phyloP scores from a whole-genome alignment of 345 rosid species.

The Salix viminalis region DNA sequence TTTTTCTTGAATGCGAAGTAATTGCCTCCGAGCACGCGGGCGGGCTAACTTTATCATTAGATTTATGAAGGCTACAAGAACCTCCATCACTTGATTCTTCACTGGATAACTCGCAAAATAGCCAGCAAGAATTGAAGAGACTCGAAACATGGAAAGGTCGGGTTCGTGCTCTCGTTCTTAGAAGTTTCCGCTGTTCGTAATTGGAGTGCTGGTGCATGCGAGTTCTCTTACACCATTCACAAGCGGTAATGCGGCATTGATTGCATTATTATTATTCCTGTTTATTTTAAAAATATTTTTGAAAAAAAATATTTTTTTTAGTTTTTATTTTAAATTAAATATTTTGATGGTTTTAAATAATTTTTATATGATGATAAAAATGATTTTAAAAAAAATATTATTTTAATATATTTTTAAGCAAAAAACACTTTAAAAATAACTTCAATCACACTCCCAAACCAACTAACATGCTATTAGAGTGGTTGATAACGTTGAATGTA shows the following conservation, averaged over 20 bases:
- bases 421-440: fast-evolving
- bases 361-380: too few relatives aligned
- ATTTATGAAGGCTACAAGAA: not conserved
- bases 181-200: not conserved
- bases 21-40: too few relatives aligned
- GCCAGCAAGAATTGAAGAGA: not conserved
- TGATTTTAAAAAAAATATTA: too few relatives aligned
- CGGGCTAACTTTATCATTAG: not conserved
- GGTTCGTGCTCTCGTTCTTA: not conserved
- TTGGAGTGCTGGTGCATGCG: not conserved
- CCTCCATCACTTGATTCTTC: not conserved
- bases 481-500: too few relatives aligned
- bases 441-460: fast-evolving
- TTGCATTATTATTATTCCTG: too few relatives aligned
- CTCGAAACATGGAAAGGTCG: not conserved
- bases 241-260: too few relatives aligned
- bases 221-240: too few relatives aligned
- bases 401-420: too few relatives aligned
- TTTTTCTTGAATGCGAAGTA: not conserved
- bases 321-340: too few relatives aligned
- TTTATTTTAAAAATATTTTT: too few relatives aligned
- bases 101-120: not conserved
- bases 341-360: fast-evolving
- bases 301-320: too few relatives aligned
- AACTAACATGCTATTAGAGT: too few relatives aligned